Evolutionary conservation across 176 grass and related monocot species (phyloP).

Genomic region (Oryza rufipogon): DNA sequence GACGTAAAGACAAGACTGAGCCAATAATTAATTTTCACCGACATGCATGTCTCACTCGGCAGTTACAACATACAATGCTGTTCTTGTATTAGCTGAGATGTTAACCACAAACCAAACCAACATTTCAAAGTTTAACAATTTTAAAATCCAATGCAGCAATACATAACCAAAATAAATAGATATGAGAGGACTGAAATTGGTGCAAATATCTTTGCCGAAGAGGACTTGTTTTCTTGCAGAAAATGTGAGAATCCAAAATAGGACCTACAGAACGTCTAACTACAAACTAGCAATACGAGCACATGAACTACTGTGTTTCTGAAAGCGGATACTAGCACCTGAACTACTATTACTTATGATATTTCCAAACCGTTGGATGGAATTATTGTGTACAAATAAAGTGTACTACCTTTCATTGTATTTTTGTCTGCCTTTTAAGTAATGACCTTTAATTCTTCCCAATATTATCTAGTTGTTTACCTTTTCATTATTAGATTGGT

Average conservation of each 20-base stretch:
- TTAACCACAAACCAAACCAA: too few species aligned
- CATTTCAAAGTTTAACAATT: too few species aligned
- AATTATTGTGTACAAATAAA: neutral
- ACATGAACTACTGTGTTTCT: neutral
- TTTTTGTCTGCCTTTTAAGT: neutral
- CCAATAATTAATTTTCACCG: too few species aligned
- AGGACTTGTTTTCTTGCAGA: neutral
- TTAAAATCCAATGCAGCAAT: neutral
- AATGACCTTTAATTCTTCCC: neutral
- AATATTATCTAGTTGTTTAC: neutral
- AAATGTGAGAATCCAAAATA: too few species aligned
- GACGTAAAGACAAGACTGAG: too few species aligned
- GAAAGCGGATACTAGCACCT: neutral
- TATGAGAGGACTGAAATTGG: neutral
- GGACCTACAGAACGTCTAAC: neutral
- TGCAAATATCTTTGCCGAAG: too few species aligned
- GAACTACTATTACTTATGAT: neutral
- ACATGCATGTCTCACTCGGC: too few species aligned
- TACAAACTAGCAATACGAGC: neutral
- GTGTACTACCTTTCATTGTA: neutral
- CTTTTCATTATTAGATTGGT: constrained; percentile 42
- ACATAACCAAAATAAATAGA: neutral
- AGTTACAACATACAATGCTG: too few species aligned
- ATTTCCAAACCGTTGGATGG: neutral
- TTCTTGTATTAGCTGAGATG: too few species aligned